Conservation (phyloP, 495 filamentous ascomycete genomes). For the Barbatosphaeria neglecta region DNA sequence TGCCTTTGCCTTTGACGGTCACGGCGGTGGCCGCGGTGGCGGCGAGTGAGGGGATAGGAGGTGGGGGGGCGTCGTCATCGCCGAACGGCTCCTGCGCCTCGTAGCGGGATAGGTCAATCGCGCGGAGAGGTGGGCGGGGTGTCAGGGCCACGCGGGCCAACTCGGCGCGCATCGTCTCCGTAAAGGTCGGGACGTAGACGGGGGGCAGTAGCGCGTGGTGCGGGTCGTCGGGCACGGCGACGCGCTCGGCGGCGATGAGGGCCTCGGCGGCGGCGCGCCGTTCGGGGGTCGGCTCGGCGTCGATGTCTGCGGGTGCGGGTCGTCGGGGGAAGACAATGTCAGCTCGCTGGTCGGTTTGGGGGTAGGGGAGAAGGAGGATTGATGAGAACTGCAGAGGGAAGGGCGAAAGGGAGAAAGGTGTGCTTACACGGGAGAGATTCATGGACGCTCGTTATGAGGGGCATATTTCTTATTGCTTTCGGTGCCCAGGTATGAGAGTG, state of each 20-base stretch:
- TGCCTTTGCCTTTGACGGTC: too few relatives aligned
- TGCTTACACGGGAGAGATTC: conserved; percentile 80
- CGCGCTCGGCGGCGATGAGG: conserved; percentile 55
- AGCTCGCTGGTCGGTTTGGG: conserved; percentile 4
- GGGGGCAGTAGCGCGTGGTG: conserved; percentile 31
- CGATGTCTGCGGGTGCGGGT: conserved; percentile 58
- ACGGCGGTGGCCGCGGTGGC: too few relatives aligned
- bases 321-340: conserved; percentile 5
- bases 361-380: neutral
- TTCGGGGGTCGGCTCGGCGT: conserved; percentile 47
- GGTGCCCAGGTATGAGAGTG: too few relatives aligned
- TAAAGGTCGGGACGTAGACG: conserved; percentile 30
- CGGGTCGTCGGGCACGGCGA: conserved; percentile 25
- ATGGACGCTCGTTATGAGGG: conserved; percentile 58
- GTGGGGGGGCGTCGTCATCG: conserved; percentile 7
- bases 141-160: conserved; percentile 24
- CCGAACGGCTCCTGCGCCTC: conserved; percentile 44
- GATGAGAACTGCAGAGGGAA: neutral
- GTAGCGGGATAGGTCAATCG: conserved; percentile 75
- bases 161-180: conserved; percentile 51
- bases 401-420: neutral
- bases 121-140: conserved; percentile 24
- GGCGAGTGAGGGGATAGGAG: conserved; percentile 1
- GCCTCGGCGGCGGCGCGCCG: conserved; percentile 46
- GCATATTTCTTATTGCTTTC: conserved; percentile 42